Conservation (phyloP, 805 yeast species). For the Myxozyma monticola region DNA sequence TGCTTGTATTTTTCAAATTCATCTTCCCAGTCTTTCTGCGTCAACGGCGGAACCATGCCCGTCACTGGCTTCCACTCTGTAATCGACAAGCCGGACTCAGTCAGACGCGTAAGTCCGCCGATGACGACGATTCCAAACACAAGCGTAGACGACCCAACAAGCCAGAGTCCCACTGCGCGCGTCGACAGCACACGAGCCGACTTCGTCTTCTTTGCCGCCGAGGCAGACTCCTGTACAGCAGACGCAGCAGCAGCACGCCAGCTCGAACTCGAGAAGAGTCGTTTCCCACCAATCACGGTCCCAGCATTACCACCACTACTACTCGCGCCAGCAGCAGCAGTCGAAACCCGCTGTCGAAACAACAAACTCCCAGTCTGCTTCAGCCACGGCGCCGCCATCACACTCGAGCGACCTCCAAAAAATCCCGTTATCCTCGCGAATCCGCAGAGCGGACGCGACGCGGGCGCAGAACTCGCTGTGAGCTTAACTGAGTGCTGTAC, state of each 20-base stretch:
- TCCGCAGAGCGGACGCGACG: too few species aligned
- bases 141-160: constrained; percentile 79
- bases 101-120: constrained; percentile 92
- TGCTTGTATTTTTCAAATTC: constrained; percentile 79
- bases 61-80: constrained; percentile 99
- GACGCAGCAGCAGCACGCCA: neutral
- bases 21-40: constrained; percentile 75
- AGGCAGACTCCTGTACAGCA: neutral
- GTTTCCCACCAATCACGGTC: neutral
- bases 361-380: too few species aligned
- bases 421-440: too few species aligned
- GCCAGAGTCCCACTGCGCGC: constrained; percentile 72
- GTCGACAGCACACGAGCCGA: constrained; percentile 18
- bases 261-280: constrained; percentile 3
- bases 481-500: too few species aligned
- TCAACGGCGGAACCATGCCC: constrained; percentile 87
- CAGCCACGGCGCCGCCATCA: too few species aligned
- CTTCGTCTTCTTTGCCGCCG: neutral
- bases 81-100: constrained; percentile 93
- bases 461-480: too few species aligned
- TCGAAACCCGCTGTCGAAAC: too few species aligned
- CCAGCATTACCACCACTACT: neutral
- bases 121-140: constrained; percentile 95
- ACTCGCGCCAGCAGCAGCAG: neutral
- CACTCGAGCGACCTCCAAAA: too few species aligned